Conservation (phyloP, 2,329 filamentous ascomycete species). For the Alternaria solani region DNA sequence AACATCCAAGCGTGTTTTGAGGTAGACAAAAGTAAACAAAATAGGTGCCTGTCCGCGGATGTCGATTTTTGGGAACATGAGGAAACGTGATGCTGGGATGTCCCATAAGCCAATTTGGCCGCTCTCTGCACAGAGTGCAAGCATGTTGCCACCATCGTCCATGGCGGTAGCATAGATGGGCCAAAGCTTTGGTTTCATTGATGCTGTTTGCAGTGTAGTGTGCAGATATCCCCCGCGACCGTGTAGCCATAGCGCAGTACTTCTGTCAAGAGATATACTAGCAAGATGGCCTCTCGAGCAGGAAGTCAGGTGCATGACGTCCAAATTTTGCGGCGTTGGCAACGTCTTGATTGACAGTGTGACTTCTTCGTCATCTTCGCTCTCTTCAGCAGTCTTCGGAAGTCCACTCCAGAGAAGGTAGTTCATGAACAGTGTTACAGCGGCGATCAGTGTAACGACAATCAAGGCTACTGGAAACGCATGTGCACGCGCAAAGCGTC, state of each 20-base stretch:
- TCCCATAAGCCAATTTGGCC: conserved; percentile 70
- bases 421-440: conserved; percentile 75
- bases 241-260: conserved; percentile 68
- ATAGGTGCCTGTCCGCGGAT: conserved; percentile 68
- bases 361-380: conserved; percentile 57
- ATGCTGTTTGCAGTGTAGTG: conserved; percentile 41
- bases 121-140: conserved; percentile 70
- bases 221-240: conserved; percentile 42
- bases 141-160: conserved; percentile 69
- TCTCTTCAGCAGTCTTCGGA: conserved; percentile 54
- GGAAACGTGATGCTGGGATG: conserved; percentile 65
- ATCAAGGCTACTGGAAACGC: conserved; percentile 72
- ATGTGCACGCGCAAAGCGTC: conserved; percentile 66
- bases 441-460: conserved; percentile 68
- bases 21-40: conserved; percentile 63
- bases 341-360: conserved; percentile 69
- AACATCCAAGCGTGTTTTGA: conserved; percentile 37
- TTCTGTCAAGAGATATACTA: conserved; percentile 74
- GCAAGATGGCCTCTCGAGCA: conserved; percentile 71
- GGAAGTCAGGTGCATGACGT: conserved; percentile 71
- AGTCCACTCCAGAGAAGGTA: conserved; percentile 74
- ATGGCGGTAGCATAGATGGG: conserved; percentile 68
- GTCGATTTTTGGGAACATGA: conserved; percentile 61
- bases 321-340: conserved; percentile 70
- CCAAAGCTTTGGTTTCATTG: conserved; percentile 50